Evolutionary conservation across 2,329 filamentous ascomycete species (phyloP), one percentile per base, ranked within the genome.

Genomic region (Pyrenochaeta sp.): DNA sequence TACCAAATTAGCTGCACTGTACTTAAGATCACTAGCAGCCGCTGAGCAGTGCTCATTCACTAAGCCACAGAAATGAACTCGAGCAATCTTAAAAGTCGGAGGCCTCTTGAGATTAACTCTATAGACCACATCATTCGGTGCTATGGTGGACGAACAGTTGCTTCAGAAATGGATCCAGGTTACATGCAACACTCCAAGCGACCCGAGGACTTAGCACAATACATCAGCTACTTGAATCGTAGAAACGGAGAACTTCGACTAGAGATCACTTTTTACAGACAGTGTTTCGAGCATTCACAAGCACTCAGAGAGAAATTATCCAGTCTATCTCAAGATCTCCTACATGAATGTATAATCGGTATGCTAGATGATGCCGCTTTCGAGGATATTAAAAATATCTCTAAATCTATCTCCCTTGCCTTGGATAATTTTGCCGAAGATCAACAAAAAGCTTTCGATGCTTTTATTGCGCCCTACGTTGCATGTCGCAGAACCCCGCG

Each of bases 121-220:
- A 55, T 55, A 14, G 15, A 55, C n/a, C 18, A 55, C n/a, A 43
- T 53, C 3, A 23, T 55, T 9, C 30, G 31, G 27, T 53, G 32
- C 37, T 55, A 55, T 45, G n/a, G 45, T 5, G 34, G 37, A 6
- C 10, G 6, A n/a, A 55, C 40, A 21, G 42, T 48, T n/a, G 32
- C 35, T 7, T 35, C 42, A 34, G 43, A 53, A 6, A 55, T 55
- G n/a, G 30, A 53, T 24, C 49, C 30, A 15, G 13, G 28, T 13
- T n/a, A 41, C 4, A 53, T 55, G 18, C 21, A 50, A 17, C 34
- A 50, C n/a, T 49, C 30, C 3, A 55, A 55, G 41, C 29, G 40
- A 22, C 19, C 42, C 10, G n/a, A 11, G 21, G 34, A 46, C n/a
- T 7, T 24, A 7, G 19, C 30, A 9, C 3, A 46, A 8, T 46